These are phyloP conservation scores for Ulota crispa DNA, from an alignment of 225 moss, liverwort and hornwort genomes.

Conservation along the genomic window DNA sequence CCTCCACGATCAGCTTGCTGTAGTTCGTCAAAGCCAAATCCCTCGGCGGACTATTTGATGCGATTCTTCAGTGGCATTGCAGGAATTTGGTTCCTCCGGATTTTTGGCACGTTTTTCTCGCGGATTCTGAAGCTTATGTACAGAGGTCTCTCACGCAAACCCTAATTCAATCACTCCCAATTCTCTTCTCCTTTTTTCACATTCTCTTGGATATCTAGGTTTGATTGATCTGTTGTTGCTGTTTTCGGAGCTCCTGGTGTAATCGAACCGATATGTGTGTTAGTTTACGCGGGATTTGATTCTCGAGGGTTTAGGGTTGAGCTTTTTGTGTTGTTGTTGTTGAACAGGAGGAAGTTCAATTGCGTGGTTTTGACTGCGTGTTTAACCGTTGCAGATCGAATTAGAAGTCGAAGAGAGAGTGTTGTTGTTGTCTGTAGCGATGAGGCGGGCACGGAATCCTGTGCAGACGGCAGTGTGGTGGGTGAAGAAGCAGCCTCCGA, in stretches of 20 bases:
- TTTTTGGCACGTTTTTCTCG: neutral
- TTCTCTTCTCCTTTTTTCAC: neutral
- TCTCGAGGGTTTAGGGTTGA: constrained; percentile 22
- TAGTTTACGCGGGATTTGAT: neutral
- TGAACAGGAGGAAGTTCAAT: neutral
- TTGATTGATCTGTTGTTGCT: neutral
- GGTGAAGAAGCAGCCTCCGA: constrained; percentile 92
- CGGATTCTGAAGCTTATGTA: neutral
- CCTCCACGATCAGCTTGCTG: neutral
- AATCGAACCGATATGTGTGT: neutral
- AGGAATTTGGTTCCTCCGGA: neutral
- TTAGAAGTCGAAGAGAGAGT: neutral
- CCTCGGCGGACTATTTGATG: neutral
- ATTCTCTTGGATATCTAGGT: neutral
- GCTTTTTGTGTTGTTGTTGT: neutral
- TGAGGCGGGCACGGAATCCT: constrained; percentile 75
- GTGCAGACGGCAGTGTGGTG: constrained; percentile 81
- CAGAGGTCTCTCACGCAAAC: neutral
- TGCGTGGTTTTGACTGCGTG: constrained; percentile 6
- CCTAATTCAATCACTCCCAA: constrained; percentile 17
- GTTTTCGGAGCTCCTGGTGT: neutral
- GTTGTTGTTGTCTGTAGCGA: constrained; percentile 21
- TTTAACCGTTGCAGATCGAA: constrained; percentile 10
- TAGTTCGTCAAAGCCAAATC: constrained; percentile 13
- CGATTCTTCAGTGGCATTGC: neutral